Evolutionary conservation across 208 protist species (phyloP).

Genomic region (Acanthamoeba triangularis): DNA sequence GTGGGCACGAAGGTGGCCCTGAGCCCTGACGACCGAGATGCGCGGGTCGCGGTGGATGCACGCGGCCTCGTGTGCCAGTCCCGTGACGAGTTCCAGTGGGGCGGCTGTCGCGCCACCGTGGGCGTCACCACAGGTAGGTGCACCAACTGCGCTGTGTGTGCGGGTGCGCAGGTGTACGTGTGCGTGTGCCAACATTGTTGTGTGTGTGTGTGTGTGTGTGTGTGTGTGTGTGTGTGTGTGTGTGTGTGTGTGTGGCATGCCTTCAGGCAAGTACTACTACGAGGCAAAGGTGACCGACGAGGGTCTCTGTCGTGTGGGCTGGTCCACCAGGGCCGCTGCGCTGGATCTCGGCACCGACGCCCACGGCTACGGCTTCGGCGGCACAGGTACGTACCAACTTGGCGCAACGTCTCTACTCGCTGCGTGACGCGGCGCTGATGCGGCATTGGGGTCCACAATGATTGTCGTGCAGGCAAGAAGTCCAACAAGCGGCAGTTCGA

Average conservation of each 20-base stretch:
- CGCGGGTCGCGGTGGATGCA: constrained; percentile 51
- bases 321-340: constrained; percentile 66
- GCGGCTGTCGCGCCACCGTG: constrained; percentile 38
- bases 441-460: background rate
- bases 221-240: background rate
- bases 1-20: constrained; percentile 17
- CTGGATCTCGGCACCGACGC: constrained; percentile 85
- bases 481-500: constrained; percentile 84
- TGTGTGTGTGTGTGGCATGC: background rate
- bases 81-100: constrained; percentile 67
- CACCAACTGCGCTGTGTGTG: too few species aligned
- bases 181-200: too few species aligned
- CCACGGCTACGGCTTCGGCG: constrained; percentile 84
- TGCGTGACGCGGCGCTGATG: background rate
- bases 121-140: constrained; percentile 33
- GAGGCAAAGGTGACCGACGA: constrained; percentile 84
- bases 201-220: background rate
- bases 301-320: constrained; percentile 87
- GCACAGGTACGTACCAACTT: constrained; percentile 28
- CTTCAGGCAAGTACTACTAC: constrained; percentile 83
- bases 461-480: constrained; percentile 81
- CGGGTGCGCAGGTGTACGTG: too few species aligned
- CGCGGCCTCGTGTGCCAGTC: constrained; percentile 74
- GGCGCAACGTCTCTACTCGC: too few species aligned
- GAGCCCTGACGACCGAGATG: constrained; percentile 73